phyloP scores from a whole-genome alignment of 495 filamentous ascomycete species.

The Hypoxylon intermedium region DNA sequence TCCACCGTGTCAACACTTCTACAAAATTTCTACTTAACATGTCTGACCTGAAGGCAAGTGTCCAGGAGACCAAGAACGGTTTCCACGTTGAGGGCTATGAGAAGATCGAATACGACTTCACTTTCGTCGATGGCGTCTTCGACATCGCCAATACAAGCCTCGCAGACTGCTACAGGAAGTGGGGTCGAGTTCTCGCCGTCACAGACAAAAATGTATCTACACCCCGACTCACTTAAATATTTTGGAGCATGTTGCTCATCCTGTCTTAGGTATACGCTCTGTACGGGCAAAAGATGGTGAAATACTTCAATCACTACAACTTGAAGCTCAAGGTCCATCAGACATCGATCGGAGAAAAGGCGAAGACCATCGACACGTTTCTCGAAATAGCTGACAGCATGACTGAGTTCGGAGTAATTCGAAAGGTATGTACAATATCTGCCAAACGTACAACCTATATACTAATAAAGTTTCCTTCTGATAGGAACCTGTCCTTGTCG shows the following conservation, averaged over 20 bases:
- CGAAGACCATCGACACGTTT: conserved; percentile 67
- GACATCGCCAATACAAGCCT: conserved; percentile 57
- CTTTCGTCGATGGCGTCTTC: conserved; percentile 70
- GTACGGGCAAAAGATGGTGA: conserved; percentile 64
- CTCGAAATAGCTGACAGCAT: conserved; percentile 67
- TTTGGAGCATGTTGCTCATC: not conserved
- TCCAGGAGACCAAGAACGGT: conserved; percentile 60
- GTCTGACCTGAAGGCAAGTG: conserved; percentile 67
- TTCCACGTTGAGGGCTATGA: conserved; percentile 70
- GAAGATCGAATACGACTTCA: conserved; percentile 72
- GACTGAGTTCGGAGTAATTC: conserved; percentile 68
- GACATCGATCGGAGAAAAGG: conserved; percentile 70
- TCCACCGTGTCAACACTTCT: not conserved
- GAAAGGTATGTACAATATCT: conserved; percentile 53
- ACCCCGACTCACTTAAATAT: not conserved
- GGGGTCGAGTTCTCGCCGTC: conserved; percentile 64
- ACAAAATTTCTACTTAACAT: conserved; percentile 48
- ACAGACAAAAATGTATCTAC: conserved; percentile 67
- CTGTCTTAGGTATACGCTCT: conserved; percentile 44
- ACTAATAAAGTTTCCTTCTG: conserved; percentile 14
- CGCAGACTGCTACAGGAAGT: conserved; percentile 63
- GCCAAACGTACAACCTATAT: not conserved
- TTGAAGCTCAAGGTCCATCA: conserved; percentile 65
- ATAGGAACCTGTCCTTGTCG: conserved; percentile 68
- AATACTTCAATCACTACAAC: conserved; percentile 63